These are phyloP conservation scores for Phytophthora tentaculata DNA, from an alignment of 352 stramenopile genomes.

Conservation along the genomic window DNA sequence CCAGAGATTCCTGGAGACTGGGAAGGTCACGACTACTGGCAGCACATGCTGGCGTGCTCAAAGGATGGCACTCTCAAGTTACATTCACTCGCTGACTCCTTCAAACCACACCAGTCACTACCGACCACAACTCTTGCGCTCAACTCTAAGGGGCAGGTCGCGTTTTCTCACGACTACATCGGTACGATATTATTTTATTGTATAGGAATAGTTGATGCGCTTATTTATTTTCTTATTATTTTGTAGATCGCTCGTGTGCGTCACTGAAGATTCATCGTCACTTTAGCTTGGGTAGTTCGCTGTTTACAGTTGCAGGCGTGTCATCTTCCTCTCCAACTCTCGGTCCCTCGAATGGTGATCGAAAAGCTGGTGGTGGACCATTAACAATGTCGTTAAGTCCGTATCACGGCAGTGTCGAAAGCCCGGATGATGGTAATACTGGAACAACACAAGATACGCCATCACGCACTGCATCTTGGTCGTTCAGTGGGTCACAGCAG, in stretches of 20 bases:
- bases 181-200: constrained; percentile 43
- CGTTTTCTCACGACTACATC: constrained; percentile 85
- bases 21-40: constrained; percentile 84
- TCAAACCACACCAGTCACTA: constrained; percentile 84
- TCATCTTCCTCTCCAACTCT: constrained; percentile 28
- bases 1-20: constrained; percentile 53
- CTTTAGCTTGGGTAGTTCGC: constrained; percentile 55
- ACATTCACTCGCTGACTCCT: constrained; percentile 82
- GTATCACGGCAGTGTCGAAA: constrained; percentile 29
- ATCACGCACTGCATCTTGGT: constrained; percentile 33
- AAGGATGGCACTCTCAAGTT: constrained; percentile 90
- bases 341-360: constrained; percentile 26
- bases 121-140: constrained; percentile 75
- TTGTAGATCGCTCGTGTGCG: constrained; percentile 79
- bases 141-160: constrained; percentile 82
- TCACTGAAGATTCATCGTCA: constrained; percentile 85
- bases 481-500: constrained; percentile 42
- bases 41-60: constrained; percentile 89
- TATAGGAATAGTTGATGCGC: neutral
- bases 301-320: constrained; percentile 66
- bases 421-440: constrained; percentile 21
- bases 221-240: constrained; percentile 3
- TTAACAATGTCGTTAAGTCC: constrained; percentile 35
- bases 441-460: constrained; percentile 21
- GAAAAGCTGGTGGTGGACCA: constrained; percentile 24